Base-by-base conservation (phyloP, 768 basidiomycete genomes). In the Leccinum variicolor region DNA sequence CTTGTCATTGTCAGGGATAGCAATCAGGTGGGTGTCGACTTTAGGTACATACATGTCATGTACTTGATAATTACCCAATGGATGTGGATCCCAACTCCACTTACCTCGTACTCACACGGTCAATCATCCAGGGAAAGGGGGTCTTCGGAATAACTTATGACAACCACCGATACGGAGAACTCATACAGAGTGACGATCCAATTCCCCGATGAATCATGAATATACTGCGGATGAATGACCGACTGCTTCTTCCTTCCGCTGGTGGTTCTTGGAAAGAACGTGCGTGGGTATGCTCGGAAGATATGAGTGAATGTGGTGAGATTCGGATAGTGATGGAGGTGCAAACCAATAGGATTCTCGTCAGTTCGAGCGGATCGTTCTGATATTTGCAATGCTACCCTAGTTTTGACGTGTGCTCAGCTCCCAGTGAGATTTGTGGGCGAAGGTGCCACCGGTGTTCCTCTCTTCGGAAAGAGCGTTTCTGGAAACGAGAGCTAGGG, bases 351-450 rank as follows among this genome's bases (percentile, higher is more conserved):
- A 26, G 39, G 57, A 58, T 61, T 43, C 41, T 56, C 55, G 10
- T 59, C 47, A 25, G 11, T 39, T 17, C 48, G 36, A 39, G 66
- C n/a, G 61, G 56, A 61, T 64, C 59, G 19, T 50, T 33, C 45
- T 58, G 55, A 23, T n/a, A 57, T 56, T 54, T 54, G 50, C 54
- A 53, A 62, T 9, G 7, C 34, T 41, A 48, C 49, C 31, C 50
- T 52, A n/a, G 11, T 33, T 46, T 41, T 13, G 17, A 33, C 47
- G 21, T 23, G 48, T 52, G 33, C 15, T n/a, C 26, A n/a, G 17
- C 6, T 15, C 28, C 48, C 28, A 33, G 34, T 49, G 3, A 26
- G 11, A 19, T 36, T 36, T 53, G 23, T 34, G 19, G 41, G 23
- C 50, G 26, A 54, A 63, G 47, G 46, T 21, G 50, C 45, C 46